Conservation (phyloP, 805 yeast species). For the Scheffersomyces stipitis region DNA sequence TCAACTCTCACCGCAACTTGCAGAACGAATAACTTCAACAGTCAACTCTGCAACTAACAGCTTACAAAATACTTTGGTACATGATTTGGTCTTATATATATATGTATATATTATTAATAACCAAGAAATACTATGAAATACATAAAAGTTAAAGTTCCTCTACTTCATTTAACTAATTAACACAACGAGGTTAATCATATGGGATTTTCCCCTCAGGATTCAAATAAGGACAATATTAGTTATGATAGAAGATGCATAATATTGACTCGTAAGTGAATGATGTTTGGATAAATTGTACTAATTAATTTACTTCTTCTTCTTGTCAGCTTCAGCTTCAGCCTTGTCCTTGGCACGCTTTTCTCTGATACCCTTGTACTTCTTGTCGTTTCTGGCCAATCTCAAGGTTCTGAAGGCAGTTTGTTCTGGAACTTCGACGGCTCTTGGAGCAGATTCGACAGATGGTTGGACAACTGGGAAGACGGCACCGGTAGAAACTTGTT, state of each 20-base stretch:
- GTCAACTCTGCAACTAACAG: too few relatives aligned
- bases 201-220: not conserved
- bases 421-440: slow-evolving; percentile 80
- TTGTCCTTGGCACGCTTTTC: slow-evolving; percentile 95
- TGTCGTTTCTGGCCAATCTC: slow-evolving; percentile 92
- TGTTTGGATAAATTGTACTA: not conserved
- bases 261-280: too few relatives aligned
- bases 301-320: slow-evolving; percentile 79
- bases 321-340: slow-evolving; percentile 99
- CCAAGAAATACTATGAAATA: not conserved
- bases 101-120: not conserved
- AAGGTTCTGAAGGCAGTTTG: slow-evolving; percentile 87
- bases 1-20: too few relatives aligned
- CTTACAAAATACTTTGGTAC: too few relatives aligned
- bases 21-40: too few relatives aligned
- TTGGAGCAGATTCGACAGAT: slow-evolving; percentile 70
- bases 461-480: slow-evolving; percentile 91
- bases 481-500: slow-evolving; percentile 75
- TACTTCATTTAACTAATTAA: not conserved
- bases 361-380: slow-evolving; percentile 93
- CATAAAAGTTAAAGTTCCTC: not conserved
- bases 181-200: not conserved
- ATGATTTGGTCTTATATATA: not conserved
- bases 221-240: not conserved
- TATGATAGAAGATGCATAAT: too few relatives aligned